A percentile compares a stretch with the other conserved stretches of the same genome.
Evolutionary conservation across 306 rosid species (phyloP).

Genomic region (Medicago arabica): DNA sequence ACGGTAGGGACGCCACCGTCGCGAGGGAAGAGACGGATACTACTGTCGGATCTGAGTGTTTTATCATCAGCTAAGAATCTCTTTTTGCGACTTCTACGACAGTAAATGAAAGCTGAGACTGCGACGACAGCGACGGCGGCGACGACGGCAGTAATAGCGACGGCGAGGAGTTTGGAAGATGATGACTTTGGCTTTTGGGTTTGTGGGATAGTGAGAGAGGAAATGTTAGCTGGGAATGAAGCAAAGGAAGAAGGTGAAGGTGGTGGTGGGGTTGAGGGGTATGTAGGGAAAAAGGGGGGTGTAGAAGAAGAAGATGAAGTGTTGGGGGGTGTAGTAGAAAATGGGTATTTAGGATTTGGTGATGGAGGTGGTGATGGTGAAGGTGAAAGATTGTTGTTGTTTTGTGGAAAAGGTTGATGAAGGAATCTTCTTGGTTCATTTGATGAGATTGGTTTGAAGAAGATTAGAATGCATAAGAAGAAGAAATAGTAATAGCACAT

Average conservation of each 20-base stretch:
- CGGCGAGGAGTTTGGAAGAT: conserved; percentile 53
- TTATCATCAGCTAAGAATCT: conserved; percentile 47
- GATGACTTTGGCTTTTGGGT: conserved; percentile 44
- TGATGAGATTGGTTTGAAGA: neutral
- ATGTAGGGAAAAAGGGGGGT: conserved; percentile 87
- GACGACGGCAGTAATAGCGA: conserved; percentile 56
- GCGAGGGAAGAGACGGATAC: conserved; percentile 61
- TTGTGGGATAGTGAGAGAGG: conserved; percentile 79
- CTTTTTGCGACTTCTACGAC: conserved; percentile 39
- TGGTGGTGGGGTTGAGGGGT: conserved; percentile 71
- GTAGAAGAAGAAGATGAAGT: neutral
- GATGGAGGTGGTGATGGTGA: conserved; percentile 44
- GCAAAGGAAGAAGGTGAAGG: conserved; percentile 71
- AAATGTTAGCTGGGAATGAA: conserved; percentile 90
- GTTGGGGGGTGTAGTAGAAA: conserved; percentile 57
- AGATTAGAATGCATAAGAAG: conserved; percentile 31
- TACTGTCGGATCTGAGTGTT: conserved; percentile 73
- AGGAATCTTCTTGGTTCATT: conserved; percentile 57
- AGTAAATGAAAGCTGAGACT: conserved; percentile 54
- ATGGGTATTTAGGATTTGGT: conserved; percentile 62
- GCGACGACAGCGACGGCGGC: conserved; percentile 45
- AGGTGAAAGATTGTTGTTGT: conserved; percentile 51
- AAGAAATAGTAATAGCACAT: conserved; percentile 52
- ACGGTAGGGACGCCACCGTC: neutral
- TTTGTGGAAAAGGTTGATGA: conserved; percentile 68